phyloP scores from a whole-genome alignment of 106 monocot species.

The Dioscorea zingiberensis region DNA sequence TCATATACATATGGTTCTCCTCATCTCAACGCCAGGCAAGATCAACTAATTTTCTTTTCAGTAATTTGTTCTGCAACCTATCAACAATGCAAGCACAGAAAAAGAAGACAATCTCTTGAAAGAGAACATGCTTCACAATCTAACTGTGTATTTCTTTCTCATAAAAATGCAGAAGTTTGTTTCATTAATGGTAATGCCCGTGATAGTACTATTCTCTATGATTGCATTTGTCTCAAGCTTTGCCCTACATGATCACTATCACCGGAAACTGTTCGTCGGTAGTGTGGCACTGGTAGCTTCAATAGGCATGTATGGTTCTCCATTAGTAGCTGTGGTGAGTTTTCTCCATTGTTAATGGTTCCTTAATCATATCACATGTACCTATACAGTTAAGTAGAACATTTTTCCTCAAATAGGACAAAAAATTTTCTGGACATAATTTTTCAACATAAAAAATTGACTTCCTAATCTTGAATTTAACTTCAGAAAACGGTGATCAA shows the following conservation, averaged over 20 bases:
- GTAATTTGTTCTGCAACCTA: no score
- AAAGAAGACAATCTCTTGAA: no score
- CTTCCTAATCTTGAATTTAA: neutral
- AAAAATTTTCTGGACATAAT: no score
- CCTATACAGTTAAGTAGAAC: no score
- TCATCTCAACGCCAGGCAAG: constrained; percentile 36
- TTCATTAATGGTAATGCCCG: constrained; percentile 12
- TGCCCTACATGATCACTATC: constrained; percentile 35
- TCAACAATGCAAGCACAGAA: no score
- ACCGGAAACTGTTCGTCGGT: constrained; percentile 51
- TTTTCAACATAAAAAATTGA: neutral
- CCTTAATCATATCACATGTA: no score
- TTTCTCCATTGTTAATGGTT: neutral
- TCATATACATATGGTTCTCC: constrained; percentile 51
- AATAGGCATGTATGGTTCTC: constrained; percentile 52
- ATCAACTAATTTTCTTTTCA: neutral
- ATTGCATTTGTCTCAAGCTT: constrained; percentile 39
- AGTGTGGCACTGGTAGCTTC: constrained; percentile 50
- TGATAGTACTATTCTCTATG: constrained; percentile 25
- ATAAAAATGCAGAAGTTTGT: constrained; percentile 28
- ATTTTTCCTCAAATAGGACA: no score
- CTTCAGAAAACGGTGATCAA: constrained; percentile 58
- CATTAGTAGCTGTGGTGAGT: constrained; percentile 47
- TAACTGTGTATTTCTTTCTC: no score
- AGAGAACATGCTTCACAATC: no score